Conservation (phyloP, 78 protist genomes). For the Abeoforma whisleri region DNA sequence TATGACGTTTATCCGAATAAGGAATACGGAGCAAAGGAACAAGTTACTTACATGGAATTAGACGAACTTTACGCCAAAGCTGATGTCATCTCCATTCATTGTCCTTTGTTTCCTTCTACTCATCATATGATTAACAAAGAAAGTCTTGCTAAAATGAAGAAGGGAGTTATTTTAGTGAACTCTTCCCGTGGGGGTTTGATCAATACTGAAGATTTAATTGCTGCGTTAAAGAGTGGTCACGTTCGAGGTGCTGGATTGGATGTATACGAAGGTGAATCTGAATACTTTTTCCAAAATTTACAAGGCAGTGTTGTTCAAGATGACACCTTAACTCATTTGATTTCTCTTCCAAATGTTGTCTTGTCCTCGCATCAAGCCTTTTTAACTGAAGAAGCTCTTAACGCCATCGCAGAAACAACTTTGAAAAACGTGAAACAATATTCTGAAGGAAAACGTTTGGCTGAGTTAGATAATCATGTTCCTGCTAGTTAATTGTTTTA, state of each 20-base stretch:
- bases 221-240: conserved; percentile 54
- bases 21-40: neutral
- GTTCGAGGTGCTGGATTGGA: conserved; percentile 67
- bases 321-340: conserved; percentile 52
- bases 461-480: conserved; percentile 31
- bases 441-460: conserved; percentile 35
- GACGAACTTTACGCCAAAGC: conserved; percentile 46
- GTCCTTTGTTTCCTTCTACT: conserved; percentile 49
- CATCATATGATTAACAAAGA: conserved; percentile 58
- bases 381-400: conserved; percentile 67
- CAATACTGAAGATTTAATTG: conserved; percentile 58
- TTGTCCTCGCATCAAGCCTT: conserved; percentile 78
- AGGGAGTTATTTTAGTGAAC: conserved; percentile 66
- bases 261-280: conserved; percentile 72
- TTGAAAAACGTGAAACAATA: conserved; percentile 47
- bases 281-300: conserved; percentile 60
- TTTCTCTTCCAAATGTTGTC: conserved; percentile 40
- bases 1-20: conserved; percentile 27
- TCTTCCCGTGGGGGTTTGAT: conserved; percentile 70
- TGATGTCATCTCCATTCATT: conserved; percentile 67
- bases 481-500: too few species aligned
- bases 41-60: conserved; percentile 32
- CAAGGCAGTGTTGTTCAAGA: conserved; percentile 45
- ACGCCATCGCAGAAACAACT: conserved; percentile 56
- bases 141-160: conserved; percentile 56